phyloP scores from a whole-genome alignment of 2,329 filamentous ascomycete species.

The Neospermospora avenae region DNA sequence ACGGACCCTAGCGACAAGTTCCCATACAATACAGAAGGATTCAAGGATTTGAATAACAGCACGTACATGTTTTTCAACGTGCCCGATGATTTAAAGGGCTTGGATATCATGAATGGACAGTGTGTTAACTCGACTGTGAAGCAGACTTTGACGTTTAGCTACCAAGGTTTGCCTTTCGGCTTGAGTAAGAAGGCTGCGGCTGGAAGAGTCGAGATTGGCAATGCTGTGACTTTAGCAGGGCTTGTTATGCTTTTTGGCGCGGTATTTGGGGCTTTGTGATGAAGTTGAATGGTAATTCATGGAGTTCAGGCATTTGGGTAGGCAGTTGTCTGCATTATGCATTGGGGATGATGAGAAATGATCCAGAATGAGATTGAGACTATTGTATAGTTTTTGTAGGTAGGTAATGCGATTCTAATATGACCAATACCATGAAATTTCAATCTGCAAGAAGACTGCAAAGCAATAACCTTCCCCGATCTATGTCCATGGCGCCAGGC shows the following conservation, averaged over 20 bases:
- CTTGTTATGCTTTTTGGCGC: conserved; percentile 14
- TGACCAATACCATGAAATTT: too few species aligned
- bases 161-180: conserved; percentile 54
- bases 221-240: conserved; percentile 7
- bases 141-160: conserved; percentile 70
- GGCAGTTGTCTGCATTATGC: background rate
- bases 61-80: conserved; percentile 79
- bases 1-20: conserved; percentile 67
- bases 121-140: conserved; percentile 62
- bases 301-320: background rate
- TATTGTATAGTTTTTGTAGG: background rate
- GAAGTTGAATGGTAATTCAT: background rate
- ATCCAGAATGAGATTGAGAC: background rate
- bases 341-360: background rate
- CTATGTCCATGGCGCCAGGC: too few species aligned
- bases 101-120: conserved; percentile 66
- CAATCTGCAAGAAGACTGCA: too few species aligned
- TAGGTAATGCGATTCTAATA: background rate
- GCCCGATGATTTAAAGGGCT: conserved; percentile 61
- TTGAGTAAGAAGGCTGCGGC: conserved; percentile 31
- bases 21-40: conserved; percentile 72
- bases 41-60: conserved; percentile 61
- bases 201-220: conserved; percentile 10
- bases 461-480: too few species aligned
- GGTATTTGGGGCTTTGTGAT: conserved; percentile 19